Evolutionary conservation across 306 rosid genomes (phyloP).

Genomic region (Hippophae gyantsensis): DNA sequence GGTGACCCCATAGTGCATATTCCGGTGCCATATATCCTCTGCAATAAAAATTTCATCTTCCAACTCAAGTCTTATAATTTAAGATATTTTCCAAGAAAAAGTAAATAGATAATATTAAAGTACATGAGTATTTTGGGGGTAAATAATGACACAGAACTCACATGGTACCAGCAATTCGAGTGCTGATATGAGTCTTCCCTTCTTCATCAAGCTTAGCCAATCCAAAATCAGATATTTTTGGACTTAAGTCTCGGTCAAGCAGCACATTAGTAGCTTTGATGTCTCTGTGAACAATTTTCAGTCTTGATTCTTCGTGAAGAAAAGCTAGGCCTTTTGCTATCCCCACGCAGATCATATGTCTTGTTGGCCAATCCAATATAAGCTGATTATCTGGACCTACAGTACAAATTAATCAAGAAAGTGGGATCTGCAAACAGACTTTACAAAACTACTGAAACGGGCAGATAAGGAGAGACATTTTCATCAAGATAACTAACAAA

Average conservation of each 20-base stretch:
- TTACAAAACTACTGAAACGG: background rate
- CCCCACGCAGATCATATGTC: conserved; percentile 57
- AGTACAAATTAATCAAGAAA: conserved; percentile 13
- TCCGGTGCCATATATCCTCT: conserved; percentile 84
- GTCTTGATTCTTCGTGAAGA: conserved; percentile 62
- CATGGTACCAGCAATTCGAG: conserved; percentile 85
- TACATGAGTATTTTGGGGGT: background rate
- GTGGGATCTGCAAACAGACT: background rate
- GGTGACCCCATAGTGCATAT: conserved; percentile 67
- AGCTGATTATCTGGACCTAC: conserved; percentile 24
- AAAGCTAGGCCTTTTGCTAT: conserved; percentile 73
- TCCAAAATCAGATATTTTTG: conserved; percentile 76
- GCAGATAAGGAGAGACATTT: background rate
- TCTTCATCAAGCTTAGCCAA: conserved; percentile 61
- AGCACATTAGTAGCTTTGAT: conserved; percentile 75
- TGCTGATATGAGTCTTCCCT: conserved; percentile 63
- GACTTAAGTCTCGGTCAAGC: conserved; percentile 49
- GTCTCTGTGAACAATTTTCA: conserved; percentile 70
- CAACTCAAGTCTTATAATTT: background rate
- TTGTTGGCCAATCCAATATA: conserved; percentile 47
- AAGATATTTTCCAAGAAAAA: background rate
- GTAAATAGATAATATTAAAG: background rate
- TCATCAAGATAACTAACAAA: no score
- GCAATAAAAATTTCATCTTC: conserved; percentile 8
- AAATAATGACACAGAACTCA: conserved; percentile 15